phyloP scores from a whole-genome alignment of 495 filamentous ascomycete species.

The Extremus antarcticus region DNA sequence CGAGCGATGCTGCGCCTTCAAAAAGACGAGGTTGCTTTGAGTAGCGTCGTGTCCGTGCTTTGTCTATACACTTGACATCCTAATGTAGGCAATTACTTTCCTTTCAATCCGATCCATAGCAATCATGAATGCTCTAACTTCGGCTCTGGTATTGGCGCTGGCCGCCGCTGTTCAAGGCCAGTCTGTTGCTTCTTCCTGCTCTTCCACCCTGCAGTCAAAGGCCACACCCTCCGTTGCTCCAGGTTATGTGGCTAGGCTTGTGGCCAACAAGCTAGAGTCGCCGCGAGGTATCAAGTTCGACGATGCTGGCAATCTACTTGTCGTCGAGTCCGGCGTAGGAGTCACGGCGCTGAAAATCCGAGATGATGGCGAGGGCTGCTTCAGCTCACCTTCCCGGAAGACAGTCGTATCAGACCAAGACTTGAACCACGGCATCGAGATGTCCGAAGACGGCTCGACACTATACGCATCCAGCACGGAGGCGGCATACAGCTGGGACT shows the following conservation, averaged over 20 bases:
- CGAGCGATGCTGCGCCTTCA: no score
- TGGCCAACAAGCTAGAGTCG: constrained; percentile 40
- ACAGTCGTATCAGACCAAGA: constrained; percentile 28
- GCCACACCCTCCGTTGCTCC: constrained; percentile 38
- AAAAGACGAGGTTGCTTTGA: no score
- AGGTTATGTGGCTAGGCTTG: constrained; percentile 47
- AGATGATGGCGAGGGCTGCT: constrained; percentile 42
- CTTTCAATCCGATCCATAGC: no score
- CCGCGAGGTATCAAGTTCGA: constrained; percentile 57
- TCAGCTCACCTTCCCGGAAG: constrained; percentile 23
- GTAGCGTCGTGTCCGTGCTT: no score
- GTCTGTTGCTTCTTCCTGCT: neutral
- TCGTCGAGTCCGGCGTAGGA: constrained; percentile 45
- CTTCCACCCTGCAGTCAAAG: neutral
- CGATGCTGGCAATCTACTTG: constrained; percentile 45
- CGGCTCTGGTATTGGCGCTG: neutral
- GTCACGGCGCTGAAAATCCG: constrained; percentile 43
- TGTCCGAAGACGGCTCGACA: constrained; percentile 49
- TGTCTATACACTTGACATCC: no score
- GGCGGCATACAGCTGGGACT: constrained; percentile 49
- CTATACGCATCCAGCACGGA: constrained; percentile 52
- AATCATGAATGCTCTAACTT: neutral
- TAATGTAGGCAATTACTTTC: no score
- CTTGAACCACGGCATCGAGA: constrained; percentile 57
- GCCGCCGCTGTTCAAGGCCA: neutral